Percentiles rank a stretch among this genome's conserved stretches.
phyloP scores from a whole-genome alignment of 1,139 yeast genomes.

The Yueomyces sp. region DNA sequence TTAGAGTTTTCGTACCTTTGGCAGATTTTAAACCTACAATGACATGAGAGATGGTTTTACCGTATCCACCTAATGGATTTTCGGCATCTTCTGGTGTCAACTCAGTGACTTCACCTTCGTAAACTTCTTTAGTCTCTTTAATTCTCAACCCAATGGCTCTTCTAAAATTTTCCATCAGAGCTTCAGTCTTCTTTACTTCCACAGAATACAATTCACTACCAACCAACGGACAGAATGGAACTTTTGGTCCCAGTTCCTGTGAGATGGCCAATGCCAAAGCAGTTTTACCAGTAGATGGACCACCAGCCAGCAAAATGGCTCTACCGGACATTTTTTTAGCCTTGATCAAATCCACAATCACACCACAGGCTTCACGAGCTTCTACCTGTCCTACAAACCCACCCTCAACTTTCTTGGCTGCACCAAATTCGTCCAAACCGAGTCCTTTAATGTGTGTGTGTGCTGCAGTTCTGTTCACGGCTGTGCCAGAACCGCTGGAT shows the following conservation, averaged over 20 bases:
- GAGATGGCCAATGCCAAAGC: conserved; percentile 93
- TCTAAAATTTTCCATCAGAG: conserved; percentile 94
- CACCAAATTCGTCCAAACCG: conserved; percentile 84
- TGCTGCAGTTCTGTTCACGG: conserved; percentile 76
- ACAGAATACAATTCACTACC: conserved; percentile 94
- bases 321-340: conserved; percentile 91
- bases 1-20: conserved; percentile 84
- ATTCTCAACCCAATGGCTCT: conserved; percentile 92
- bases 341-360: conserved; percentile 85
- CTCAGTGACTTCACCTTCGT: conserved; percentile 97
- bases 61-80: conserved; percentile 94
- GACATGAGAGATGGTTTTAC: conserved; percentile 91
- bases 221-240: conserved; percentile 95
- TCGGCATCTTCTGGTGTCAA: conserved; percentile 95
- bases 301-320: conserved; percentile 92
- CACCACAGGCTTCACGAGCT: conserved; percentile 97
- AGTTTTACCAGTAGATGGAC: conserved; percentile 97
- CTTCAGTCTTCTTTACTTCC: conserved; percentile 94
- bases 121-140: conserved; percentile 94
- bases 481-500: conserved; percentile 19
- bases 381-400: conserved; percentile 92
- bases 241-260: conserved; percentile 95
- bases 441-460: conserved; percentile 95
- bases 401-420: conserved; percentile 75
- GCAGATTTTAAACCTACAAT: conserved; percentile 91